Evolutionary conservation across 2,329 filamentous ascomycete species (phyloP).

Genomic region (Arthrobotrys musiformis): DNA sequence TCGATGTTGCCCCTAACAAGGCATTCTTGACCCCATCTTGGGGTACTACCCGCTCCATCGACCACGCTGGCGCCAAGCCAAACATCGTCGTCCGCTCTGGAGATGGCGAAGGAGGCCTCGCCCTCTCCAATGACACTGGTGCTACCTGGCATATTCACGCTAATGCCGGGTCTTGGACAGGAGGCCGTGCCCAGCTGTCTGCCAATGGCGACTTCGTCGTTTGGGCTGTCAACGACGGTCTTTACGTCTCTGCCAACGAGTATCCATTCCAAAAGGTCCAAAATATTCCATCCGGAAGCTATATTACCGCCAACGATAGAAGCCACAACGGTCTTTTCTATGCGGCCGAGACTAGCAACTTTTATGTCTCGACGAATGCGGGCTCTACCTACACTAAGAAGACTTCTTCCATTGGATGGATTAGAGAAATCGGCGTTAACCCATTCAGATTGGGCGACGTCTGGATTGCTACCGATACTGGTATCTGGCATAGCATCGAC

Average conservation of each 20-base stretch:
- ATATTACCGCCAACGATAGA: slow-evolving; percentile 69
- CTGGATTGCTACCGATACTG: slow-evolving; percentile 69
- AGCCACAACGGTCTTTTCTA: slow-evolving; percentile 68
- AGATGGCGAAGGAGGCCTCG: slow-evolving; percentile 61
- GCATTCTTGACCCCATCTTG: slow-evolving; percentile 67
- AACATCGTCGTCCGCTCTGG: slow-evolving; percentile 68
- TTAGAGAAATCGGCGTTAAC: slow-evolving; percentile 70
- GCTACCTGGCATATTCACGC: slow-evolving; percentile 65
- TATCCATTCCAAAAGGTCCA: slow-evolving; percentile 65
- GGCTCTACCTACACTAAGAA: slow-evolving; percentile 65
- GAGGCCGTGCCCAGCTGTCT: slow-evolving; percentile 48
- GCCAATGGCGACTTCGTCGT: slow-evolving; percentile 52
- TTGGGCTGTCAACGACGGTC: slow-evolving; percentile 44
- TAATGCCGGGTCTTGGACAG: slow-evolving; percentile 62
- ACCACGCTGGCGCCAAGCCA: slow-evolving; percentile 60
- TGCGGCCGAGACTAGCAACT: slow-evolving; percentile 64
- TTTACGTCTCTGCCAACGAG: slow-evolving; percentile 61
- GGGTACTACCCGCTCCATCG: slow-evolving; percentile 65
- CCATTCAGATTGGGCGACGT: slow-evolving; percentile 71
- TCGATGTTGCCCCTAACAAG: slow-evolving; percentile 64
- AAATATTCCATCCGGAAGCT: slow-evolving; percentile 63
- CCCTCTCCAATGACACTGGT: slow-evolving; percentile 67
- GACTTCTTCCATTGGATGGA: slow-evolving; percentile 57
- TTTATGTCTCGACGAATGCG: slow-evolving; percentile 68
- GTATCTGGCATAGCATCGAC: slow-evolving; percentile 69